Conservation (phyloP, 2,329 filamentous ascomycete genomes). For the Venturiaceae sp. region DNA sequence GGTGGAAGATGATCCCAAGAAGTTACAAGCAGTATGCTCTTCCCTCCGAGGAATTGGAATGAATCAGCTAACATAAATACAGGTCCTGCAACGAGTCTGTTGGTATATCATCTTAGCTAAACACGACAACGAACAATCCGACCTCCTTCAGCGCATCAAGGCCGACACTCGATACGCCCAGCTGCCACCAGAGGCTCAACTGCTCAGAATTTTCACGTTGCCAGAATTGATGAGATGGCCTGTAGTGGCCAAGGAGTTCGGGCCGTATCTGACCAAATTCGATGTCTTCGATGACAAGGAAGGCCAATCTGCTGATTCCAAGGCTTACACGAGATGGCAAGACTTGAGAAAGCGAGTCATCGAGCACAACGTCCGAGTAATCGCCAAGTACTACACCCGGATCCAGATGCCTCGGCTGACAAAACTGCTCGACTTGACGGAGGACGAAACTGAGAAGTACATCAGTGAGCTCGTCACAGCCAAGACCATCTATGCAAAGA, state of each 20-base stretch:
- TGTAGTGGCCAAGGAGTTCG: slow-evolving; percentile 79
- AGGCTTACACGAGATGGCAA: slow-evolving; percentile 80
- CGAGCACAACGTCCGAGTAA: slow-evolving; percentile 95
- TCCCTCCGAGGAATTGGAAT: neutral
- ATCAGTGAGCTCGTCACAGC: slow-evolving; percentile 94
- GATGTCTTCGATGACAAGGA: slow-evolving; percentile 64
- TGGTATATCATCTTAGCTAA: slow-evolving; percentile 96
- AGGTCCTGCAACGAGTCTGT: slow-evolving; percentile 90
- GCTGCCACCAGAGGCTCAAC: slow-evolving; percentile 69
- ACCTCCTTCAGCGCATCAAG: slow-evolving; percentile 87
- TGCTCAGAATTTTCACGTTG: slow-evolving; percentile 90
- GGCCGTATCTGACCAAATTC: slow-evolving; percentile 74
- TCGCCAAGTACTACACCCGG: slow-evolving; percentile 98
- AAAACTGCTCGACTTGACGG: slow-evolving; percentile 79
- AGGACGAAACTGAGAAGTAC: slow-evolving; percentile 98
- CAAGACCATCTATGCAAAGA: slow-evolving; percentile 97
- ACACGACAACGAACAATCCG: slow-evolving; percentile 97
- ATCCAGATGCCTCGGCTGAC: slow-evolving; percentile 89
- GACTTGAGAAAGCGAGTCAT: slow-evolving; percentile 97
- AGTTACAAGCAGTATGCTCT: slow-evolving; percentile 64
- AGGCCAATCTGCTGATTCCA: slow-evolving; percentile 55
- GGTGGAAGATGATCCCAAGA: slow-evolving; percentile 78
- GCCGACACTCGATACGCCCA: slow-evolving; percentile 72
- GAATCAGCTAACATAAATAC: slow-evolving; percentile 11
- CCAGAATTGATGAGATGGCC: slow-evolving; percentile 98